Percentiles rank a stretch among this genome's conserved stretches.
Evolutionary conservation across 305 asterid species (phyloP).

Genomic region (Striga hermonthica): DNA sequence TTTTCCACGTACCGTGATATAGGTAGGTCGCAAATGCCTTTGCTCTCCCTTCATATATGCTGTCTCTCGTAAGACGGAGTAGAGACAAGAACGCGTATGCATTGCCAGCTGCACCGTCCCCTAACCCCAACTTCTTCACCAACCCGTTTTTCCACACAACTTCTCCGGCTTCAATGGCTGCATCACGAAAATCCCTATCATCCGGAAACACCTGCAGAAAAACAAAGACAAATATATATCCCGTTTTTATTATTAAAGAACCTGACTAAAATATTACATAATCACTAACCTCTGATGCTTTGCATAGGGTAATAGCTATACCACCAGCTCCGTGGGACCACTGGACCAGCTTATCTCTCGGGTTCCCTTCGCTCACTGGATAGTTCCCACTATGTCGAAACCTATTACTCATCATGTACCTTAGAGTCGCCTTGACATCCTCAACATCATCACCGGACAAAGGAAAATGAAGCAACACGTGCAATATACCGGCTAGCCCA

Average conservation of each 20-base stretch:
- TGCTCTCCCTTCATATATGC: constrained; percentile 63
- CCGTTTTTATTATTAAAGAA: no score
- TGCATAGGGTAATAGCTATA: constrained; percentile 65
- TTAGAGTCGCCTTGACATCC: constrained; percentile 62
- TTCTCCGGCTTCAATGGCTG: constrained; percentile 86
- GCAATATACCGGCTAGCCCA: constrained; percentile 75
- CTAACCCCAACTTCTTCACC: constrained; percentile 64
- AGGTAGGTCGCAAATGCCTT: constrained; percentile 63
- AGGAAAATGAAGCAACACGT: constrained; percentile 62
- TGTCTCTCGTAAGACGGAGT: constrained; percentile 64
- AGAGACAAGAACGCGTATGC: constrained; percentile 68
- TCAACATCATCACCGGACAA: constrained; percentile 40
- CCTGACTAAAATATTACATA: not conserved
- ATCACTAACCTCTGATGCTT: constrained; percentile 62
- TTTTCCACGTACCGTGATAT: constrained; percentile 37
- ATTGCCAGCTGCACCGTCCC: constrained; percentile 68
- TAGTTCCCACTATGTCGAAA: constrained; percentile 73
- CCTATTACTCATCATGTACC: constrained; percentile 80
- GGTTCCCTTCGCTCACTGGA: constrained; percentile 78
- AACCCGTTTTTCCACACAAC: constrained; percentile 78
- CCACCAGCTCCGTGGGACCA: constrained; percentile 89
- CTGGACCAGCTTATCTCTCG: constrained; percentile 70
- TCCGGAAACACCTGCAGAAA: constrained; percentile 46
- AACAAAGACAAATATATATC: no score
- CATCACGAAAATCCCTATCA: constrained; percentile 69